These are phyloP conservation scores for Baorangia bicolor DNA, from an alignment of 768 basidiomycete species.

Conservation along the genomic window DNA sequence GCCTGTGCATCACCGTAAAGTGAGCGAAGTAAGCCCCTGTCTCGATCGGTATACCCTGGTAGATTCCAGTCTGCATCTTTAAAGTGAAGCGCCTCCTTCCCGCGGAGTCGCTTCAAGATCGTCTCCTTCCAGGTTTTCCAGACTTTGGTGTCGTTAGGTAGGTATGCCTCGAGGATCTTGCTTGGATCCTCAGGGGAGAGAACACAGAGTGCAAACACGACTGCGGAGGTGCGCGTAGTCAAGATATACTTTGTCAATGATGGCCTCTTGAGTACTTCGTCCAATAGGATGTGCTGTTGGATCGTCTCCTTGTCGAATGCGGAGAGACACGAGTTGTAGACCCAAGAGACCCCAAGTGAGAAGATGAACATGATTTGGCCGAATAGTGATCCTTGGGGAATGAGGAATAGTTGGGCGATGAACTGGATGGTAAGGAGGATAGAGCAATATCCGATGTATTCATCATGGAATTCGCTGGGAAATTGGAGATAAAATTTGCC, in stretches of 20 bases:
- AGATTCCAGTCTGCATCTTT: constrained; percentile 1
- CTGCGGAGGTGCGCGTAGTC: constrained; percentile 3
- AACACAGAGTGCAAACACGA: constrained; percentile 4
- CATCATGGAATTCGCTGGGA: neutral
- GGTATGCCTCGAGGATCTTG: constrained; percentile 8
- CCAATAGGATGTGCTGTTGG: constrained; percentile 9
- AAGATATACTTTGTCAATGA: neutral
- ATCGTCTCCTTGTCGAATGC: no score
- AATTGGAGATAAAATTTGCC: constrained; percentile 14
- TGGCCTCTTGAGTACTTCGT: neutral
- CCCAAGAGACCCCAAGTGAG: no score
- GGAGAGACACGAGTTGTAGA: no score
- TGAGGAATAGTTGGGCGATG: no score
- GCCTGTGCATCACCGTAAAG: constrained; percentile 2
- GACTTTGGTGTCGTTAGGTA: constrained; percentile 10
- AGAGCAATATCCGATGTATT: no score
- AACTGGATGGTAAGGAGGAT: no score
- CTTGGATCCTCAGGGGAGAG: constrained; percentile 5
- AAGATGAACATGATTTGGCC: no score
- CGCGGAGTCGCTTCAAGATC: neutral
- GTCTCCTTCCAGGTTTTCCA: constrained; percentile 7
- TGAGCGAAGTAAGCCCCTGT: neutral
- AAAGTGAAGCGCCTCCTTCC: neutral
- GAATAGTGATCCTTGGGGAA: no score
- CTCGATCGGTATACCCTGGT: neutral